Conservation (phyloP, 2,329 filamentous ascomycete genomes). For the Diaporthe longicolla region DNA sequence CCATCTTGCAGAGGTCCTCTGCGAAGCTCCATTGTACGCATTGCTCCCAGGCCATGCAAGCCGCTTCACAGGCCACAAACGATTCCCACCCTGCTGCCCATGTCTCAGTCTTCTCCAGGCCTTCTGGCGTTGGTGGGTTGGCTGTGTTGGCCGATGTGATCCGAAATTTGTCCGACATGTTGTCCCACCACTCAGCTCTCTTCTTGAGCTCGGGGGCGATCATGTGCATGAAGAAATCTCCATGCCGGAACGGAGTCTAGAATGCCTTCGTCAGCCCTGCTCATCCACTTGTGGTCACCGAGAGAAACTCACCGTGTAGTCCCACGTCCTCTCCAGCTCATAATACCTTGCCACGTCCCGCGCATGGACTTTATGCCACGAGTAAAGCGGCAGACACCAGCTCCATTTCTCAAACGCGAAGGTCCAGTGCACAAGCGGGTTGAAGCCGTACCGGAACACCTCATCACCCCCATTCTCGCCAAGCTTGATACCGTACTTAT, state of each 20-base stretch:
- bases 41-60: slow-evolving; percentile 46
- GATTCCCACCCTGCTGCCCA: slow-evolving; percentile 48
- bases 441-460: slow-evolving; percentile 29
- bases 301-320: slow-evolving; percentile 39
- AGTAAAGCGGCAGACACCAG: slow-evolving; percentile 35
- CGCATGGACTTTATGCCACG: slow-evolving; percentile 46
- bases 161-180: slow-evolving; percentile 46
- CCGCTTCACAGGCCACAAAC: slow-evolving; percentile 46
- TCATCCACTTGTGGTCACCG: neutral
- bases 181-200: slow-evolving; percentile 46
- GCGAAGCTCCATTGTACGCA: slow-evolving; percentile 50
- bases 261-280: neutral
- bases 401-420: slow-evolving; percentile 19
- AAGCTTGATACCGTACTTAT: slow-evolving; percentile 32
- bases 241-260: slow-evolving; percentile 44
- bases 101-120: slow-evolving; percentile 26
- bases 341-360: slow-evolving; percentile 47
- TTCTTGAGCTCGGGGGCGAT: slow-evolving; percentile 44
- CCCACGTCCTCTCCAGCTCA: slow-evolving; percentile 47
- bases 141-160: slow-evolving; percentile 43
- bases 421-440: slow-evolving; percentile 25
- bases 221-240: slow-evolving; percentile 46
- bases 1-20: slow-evolving; percentile 48
- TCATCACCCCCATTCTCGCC: slow-evolving; percentile 19
- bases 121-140: slow-evolving; percentile 39